Conservation (phyloP, 1,284 basidiomycete species). For the Ceratobasidium sp. region DNA sequence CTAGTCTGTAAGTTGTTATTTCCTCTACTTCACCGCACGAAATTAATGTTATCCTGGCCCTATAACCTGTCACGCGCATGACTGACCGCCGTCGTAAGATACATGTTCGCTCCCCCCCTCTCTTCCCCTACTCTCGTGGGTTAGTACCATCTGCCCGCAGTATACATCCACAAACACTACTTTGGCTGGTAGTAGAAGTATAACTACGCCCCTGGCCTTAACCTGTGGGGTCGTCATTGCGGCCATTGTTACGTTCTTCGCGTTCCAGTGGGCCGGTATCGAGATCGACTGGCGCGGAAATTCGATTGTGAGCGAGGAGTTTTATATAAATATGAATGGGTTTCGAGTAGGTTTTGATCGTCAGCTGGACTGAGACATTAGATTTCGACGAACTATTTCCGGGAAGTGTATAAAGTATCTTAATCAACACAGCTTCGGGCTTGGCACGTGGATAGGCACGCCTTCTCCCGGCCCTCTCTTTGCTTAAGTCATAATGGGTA, state of each 20-base stretch:
- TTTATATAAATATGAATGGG: too few relatives aligned
- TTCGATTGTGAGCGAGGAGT: constrained; percentile 18
- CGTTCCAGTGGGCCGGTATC: constrained; percentile 45
- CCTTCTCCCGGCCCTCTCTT: too few relatives aligned
- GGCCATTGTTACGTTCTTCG: constrained; percentile 48
- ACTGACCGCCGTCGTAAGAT: constrained; percentile 55
- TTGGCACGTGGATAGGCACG: too few relatives aligned
- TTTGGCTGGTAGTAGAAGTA: constrained; percentile 49
- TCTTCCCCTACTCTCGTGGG: too few relatives aligned
- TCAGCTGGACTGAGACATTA: too few relatives aligned
- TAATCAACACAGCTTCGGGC: too few relatives aligned
- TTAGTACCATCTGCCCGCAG: not conserved
- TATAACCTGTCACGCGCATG: constrained; percentile 42
- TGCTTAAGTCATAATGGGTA: too few relatives aligned
- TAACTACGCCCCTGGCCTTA: constrained; percentile 46
- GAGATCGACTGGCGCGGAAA: constrained; percentile 47
- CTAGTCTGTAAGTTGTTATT: constrained; percentile 48
- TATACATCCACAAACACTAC: constrained; percentile 47
- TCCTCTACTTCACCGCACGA: too few relatives aligned
- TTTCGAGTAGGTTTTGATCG: too few relatives aligned
- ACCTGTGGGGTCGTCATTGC: constrained; percentile 46
- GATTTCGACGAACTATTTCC: too few relatives aligned
- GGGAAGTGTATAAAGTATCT: too few relatives aligned
- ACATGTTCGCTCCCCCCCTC: constrained; percentile 42
- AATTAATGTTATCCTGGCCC: not conserved